A percentile compares a stretch with the other conserved stretches of the same genome.
Evolutionary conservation across 2,329 filamentous ascomycete genomes (phyloP).

Genomic region (Colletotrichum orbiculare): DNA sequence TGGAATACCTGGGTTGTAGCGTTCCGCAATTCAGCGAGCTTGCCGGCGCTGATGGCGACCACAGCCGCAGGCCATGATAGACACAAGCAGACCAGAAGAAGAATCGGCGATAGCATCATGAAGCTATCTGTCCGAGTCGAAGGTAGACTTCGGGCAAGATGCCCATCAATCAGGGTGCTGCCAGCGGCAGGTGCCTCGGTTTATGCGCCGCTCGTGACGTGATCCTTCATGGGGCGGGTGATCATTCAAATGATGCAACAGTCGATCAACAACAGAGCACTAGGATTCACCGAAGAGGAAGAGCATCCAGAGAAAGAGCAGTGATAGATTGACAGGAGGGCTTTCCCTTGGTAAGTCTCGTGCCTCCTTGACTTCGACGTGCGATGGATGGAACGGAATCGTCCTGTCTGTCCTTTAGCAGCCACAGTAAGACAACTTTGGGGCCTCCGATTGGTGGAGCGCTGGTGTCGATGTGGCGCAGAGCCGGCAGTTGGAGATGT

Average conservation of each 20-base stretch:
- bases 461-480: conserved; percentile 1
- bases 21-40: conserved; percentile 65
- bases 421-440: conserved; percentile 16
- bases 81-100: conserved; percentile 41
- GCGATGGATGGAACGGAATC: conserved; percentile 20
- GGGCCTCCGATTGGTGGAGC: conserved; percentile 25
- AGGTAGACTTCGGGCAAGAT: conserved; percentile 10
- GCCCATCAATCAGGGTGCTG: conserved; percentile 39
- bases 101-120: conserved; percentile 40
- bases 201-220: conserved; percentile 28
- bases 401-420: conserved; percentile 30
- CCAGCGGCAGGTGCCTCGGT: conserved; percentile 35
- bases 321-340: conserved; percentile 1
- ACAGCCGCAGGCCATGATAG: conserved; percentile 52
- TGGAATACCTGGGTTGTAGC: conserved; percentile 87
- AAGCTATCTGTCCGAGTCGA: conserved; percentile 23
- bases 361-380: conserved; percentile 26
- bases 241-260: conserved; percentile 10
- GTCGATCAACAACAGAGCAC: conserved; percentile 13
- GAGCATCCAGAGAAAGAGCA: conserved; percentile 3
- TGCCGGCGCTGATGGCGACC: conserved; percentile 65
- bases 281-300: not conserved
- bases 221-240: conserved; percentile 22
- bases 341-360: conserved; percentile 23
- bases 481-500: conserved; percentile 1